phyloP scores from a whole-genome alignment of 495 filamentous ascomycete genomes.

The Mytilinidion resinicola region DNA sequence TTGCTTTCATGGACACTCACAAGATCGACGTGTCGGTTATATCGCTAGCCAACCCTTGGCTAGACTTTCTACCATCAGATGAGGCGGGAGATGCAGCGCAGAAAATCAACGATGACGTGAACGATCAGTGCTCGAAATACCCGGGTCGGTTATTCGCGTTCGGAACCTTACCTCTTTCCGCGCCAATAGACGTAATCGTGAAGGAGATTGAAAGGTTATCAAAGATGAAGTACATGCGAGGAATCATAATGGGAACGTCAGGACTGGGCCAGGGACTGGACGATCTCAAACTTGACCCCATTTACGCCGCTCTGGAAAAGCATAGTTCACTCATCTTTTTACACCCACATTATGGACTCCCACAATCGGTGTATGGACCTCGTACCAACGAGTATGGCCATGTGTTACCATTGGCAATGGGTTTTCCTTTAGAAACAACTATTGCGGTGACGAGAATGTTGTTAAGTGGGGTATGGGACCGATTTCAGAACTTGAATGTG shows the following conservation, averaged over 20 bases:
- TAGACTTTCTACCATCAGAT: constrained; percentile 68
- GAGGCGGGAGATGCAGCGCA: constrained; percentile 57
- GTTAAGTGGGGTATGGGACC: constrained; percentile 76
- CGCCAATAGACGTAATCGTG: constrained; percentile 52
- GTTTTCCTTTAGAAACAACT: constrained; percentile 91
- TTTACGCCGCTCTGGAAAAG: constrained; percentile 64
- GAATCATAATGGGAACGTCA: constrained; percentile 81
- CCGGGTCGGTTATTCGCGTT: constrained; percentile 68
- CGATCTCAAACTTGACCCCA: constrained; percentile 61
- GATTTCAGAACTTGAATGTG: constrained; percentile 61
- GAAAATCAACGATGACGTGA: constrained; percentile 70
- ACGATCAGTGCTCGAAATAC: constrained; percentile 56
- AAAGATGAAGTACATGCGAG: constrained; percentile 60
- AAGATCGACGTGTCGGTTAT: constrained; percentile 76
- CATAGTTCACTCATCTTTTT: constrained; percentile 66
- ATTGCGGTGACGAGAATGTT: constrained; percentile 87
- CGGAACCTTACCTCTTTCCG: constrained; percentile 72
- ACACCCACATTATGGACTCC: constrained; percentile 91
- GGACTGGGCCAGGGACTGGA: constrained; percentile 79
- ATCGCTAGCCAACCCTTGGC: constrained; percentile 91
- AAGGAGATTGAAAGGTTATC: constrained; percentile 58
- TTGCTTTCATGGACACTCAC: constrained; percentile 83
- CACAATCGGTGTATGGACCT: constrained; percentile 67
- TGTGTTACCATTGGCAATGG: constrained; percentile 77
- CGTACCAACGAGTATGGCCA: constrained; percentile 72